These are phyloP conservation scores for Thermomucor indicae-seudaticae DNA, from an alignment of 371 early-diverging fungal species.

Conservation along the genomic window DNA sequence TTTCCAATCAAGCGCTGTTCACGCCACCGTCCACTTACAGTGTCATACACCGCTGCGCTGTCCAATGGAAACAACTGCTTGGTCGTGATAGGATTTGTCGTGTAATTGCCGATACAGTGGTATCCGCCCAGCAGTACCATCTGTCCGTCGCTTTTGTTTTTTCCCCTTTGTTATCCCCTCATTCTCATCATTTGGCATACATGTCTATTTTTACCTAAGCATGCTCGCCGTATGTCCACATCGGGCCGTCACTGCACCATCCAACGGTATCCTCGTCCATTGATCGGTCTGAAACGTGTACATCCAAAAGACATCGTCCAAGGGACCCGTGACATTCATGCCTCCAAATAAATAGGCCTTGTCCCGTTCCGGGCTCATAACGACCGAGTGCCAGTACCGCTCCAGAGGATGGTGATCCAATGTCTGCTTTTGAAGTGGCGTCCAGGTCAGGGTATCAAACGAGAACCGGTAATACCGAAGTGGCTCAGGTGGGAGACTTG, in stretches of 20 bases:
- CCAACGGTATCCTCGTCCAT: conserved; percentile 11
- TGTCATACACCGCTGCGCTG: conserved; percentile 16
- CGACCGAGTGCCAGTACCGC: conserved; percentile 27
- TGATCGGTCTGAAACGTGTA: conserved; percentile 12
- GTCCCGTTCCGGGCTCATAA: background rate
- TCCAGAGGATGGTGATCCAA: conserved; percentile 15
- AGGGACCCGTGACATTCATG: conserved; percentile 20
- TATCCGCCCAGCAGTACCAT: conserved; percentile 30
- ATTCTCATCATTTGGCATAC: background rate
- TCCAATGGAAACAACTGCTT: conserved; percentile 16
- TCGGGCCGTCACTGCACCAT: conserved; percentile 2
- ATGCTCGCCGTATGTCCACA: conserved; percentile 34
- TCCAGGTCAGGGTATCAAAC: conserved; percentile 14
- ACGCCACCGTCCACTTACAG: conserved; percentile 12
- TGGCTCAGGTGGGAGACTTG: conserved; percentile 12
- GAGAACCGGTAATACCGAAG: conserved; percentile 21
- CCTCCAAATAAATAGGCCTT: conserved; percentile 24
- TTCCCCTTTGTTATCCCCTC: no score
- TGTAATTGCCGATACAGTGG: conserved; percentile 15
- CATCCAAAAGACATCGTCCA: conserved; percentile 20
- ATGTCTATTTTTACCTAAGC: conserved; percentile 13
- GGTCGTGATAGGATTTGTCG: conserved; percentile 1
- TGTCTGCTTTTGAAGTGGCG: conserved; percentile 22
- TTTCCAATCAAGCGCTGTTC: conserved; percentile 13
- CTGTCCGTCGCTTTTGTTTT: conserved; percentile 18